These are phyloP conservation scores for Grigorovia humatica DNA, from an alignment of 805 yeast genomes.

Conservation along the genomic window DNA sequence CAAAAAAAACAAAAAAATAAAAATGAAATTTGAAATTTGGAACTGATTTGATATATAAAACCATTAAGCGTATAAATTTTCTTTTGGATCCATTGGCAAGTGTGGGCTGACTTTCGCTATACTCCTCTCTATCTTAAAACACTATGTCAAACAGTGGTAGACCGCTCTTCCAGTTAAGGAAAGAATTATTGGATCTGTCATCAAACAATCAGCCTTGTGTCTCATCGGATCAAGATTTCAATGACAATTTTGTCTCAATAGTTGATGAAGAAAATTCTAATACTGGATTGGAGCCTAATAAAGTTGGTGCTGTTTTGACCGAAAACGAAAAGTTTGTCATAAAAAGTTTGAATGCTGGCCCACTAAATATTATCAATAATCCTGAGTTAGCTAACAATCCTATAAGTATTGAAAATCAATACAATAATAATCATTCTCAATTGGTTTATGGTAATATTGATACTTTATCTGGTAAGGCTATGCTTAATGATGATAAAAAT, in stretches of 20 bases:
- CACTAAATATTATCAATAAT: constrained; percentile 7
- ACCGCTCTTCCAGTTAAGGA: constrained; percentile 25
- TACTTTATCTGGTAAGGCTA: constrained; percentile 33
- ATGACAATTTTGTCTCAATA: neutral
- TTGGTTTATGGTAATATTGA: constrained; percentile 26
- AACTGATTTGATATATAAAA: no score
- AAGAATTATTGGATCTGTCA: constrained; percentile 12
- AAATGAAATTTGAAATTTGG: neutral
- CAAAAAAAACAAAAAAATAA: no score
- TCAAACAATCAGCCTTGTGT: neutral
- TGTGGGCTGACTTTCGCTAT: neutral
- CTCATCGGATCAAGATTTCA: neutral
- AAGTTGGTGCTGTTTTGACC: constrained; percentile 11
- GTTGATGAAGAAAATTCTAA: constrained; percentile 1
- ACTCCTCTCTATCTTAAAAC: no score
- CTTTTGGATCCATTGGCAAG: neutral
- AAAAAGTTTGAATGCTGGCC: constrained; percentile 14
- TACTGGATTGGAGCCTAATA: neutral
- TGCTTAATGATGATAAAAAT: constrained; percentile 39
- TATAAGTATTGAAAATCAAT: neutral
- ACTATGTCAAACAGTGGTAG: neutral
- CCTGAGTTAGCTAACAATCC: neutral
- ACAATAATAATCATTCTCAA: no score
- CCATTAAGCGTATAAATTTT: no score
- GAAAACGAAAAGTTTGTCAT: constrained; percentile 25